Evolutionary conservation across 2,329 filamentous ascomycete species (phyloP).

Genomic region (Fusarium tricinctum): DNA sequence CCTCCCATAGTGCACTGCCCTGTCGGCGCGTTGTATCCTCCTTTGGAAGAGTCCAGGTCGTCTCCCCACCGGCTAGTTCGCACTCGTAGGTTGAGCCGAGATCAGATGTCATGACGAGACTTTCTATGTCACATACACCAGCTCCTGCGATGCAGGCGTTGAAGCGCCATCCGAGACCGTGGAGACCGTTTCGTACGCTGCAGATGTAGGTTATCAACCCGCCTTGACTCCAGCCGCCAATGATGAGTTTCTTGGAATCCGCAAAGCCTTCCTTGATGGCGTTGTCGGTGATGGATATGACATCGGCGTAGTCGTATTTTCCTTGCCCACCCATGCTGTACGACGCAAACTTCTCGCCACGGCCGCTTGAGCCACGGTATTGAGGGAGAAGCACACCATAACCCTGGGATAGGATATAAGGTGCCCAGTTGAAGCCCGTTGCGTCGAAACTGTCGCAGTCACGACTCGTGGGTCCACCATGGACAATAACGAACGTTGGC

Average conservation of each 20-base stretch:
- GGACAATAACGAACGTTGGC: conserved; percentile 31
- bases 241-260: conserved; percentile 51
- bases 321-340: conserved; percentile 52
- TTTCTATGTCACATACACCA: conserved; percentile 56
- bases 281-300: conserved; percentile 53
- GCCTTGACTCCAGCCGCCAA: conserved; percentile 57
- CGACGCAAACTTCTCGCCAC: conserved; percentile 53
- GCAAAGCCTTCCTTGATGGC: conserved; percentile 53
- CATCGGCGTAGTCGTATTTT: conserved; percentile 55
- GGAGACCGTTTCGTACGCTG: conserved; percentile 54
- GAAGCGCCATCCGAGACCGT: conserved; percentile 55
- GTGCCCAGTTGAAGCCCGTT: conserved; percentile 46
- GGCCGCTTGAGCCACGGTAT: conserved; percentile 55
- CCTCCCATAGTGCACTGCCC: conserved; percentile 37
- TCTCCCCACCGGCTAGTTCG: conserved; percentile 24
- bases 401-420: conserved; percentile 53
- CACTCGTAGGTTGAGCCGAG: conserved; percentile 29
- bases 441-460: conserved; percentile 49
- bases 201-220: conserved; percentile 57
- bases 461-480: conserved; percentile 29
- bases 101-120: conserved; percentile 52
- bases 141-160: conserved; percentile 54
- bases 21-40: conserved; percentile 32
- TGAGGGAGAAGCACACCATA: conserved; percentile 56
- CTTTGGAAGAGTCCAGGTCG: conserved; percentile 15